These are phyloP conservation scores for Nakaseomyces glabratus DNA, from an alignment of 1,139 yeast species.

Conservation along the genomic window DNA sequence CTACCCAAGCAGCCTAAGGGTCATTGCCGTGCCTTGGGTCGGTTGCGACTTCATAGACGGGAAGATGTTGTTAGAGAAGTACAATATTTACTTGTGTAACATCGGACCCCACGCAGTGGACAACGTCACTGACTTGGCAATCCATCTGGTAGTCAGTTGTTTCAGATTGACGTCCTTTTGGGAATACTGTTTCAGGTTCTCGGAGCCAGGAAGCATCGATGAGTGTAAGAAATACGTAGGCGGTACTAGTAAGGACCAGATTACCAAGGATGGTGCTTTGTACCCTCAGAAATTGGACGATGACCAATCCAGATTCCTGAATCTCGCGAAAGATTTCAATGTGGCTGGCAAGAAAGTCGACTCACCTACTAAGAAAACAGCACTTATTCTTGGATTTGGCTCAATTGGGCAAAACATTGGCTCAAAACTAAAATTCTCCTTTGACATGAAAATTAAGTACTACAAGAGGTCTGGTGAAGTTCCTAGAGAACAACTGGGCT, in stretches of 20 bases:
- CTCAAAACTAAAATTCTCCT: conserved; percentile 37
- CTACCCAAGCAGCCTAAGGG: conserved; percentile 45
- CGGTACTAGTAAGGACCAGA: conserved; percentile 18
- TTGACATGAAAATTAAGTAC: conserved; percentile 64
- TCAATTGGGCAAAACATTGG: conserved; percentile 64
- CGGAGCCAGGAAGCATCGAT: conserved; percentile 34
- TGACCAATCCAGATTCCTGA: conserved; percentile 9
- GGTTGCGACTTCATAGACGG: conserved; percentile 60
- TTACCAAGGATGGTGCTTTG: conserved; percentile 6
- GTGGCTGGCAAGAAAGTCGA: conserved; percentile 42
- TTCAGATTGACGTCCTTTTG: conserved; percentile 53
- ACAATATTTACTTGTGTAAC: conserved; percentile 51
- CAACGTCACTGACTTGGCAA: conserved; percentile 68
- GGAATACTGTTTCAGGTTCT: conserved; percentile 36
- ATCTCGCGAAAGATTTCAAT: conserved; percentile 32
- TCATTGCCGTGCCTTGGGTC: conserved; percentile 59
- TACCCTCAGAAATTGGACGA: conserved; percentile 5
- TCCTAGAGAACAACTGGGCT: conserved; percentile 38
- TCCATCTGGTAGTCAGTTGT: conserved; percentile 49
- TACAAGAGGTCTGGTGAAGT: conserved; percentile 47
- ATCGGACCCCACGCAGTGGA: conserved; percentile 56
- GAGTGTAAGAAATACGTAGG: conserved; percentile 36
- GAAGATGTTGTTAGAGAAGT: conserved; percentile 31
- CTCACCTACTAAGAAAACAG: conserved; percentile 52
- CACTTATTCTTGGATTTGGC: conserved; percentile 71